Evolutionary conservation across 2,329 filamentous ascomycete genomes (phyloP), one percentile per base, ranked within the genome.

Genomic region (Aspergillus chevalieri): DNA sequence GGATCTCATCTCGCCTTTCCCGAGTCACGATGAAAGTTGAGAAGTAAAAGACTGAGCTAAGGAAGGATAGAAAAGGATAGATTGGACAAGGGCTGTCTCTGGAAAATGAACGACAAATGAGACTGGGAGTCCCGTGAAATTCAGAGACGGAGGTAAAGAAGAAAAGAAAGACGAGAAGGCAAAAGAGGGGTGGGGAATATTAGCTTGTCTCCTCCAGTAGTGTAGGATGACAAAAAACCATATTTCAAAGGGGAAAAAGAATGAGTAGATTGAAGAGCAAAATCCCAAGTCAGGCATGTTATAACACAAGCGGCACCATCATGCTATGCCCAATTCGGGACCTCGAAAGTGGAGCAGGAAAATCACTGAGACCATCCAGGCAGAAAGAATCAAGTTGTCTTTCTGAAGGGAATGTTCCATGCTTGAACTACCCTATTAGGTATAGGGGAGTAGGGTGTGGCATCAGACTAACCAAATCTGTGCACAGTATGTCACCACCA

Each of bases 1-100:
- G 43, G 57, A 46, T 44, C 56, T 63, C 64, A 64, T 65, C n/a
- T 36, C 51, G 38, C 15, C 38, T 21, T 22, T 12, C 10, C 10
- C 9, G 19, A 19, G 17, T 10, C 19, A 14, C 12, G 14, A 36
- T 17, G 14, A 36, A 36, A 14, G 34, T 36, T 6, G 6, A 36
- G 14, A 36, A 26, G 17, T 6, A 42, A 44, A 19, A n/a, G 39
- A 41, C 10, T 1, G 36, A 41, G 7, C 19, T 2, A 30, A 30
- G 6, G n/a, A 39, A 21, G 36, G 14, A 39, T 39, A 14, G 10
- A 15, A 41, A 21, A 41, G 36, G 7, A 17, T 21, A 41, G n/a
- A 14, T 41, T 41, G n/a, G n/a, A 14, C n/a, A 3, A 2, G n/a
- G 6, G 7, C n/a, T 12, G 26, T 30, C 26, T 30, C 26, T 30